Evolutionary conservation across 192 early-diverging fungal genomes (phyloP).

Genomic region (Coemansia sp.): DNA sequence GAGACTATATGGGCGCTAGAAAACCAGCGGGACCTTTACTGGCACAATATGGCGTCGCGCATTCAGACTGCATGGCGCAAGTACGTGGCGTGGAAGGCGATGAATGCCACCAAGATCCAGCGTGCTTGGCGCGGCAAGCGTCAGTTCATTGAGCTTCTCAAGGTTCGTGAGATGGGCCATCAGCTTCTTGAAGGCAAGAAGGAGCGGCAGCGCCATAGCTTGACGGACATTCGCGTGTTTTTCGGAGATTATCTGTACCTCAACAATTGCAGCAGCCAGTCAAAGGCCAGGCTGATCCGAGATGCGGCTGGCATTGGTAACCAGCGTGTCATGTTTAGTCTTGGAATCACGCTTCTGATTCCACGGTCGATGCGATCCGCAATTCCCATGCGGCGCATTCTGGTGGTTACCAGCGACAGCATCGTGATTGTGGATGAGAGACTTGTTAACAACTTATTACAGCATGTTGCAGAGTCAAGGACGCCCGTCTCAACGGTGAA

Average conservation of each 20-base stretch:
- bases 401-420: constrained; percentile 68
- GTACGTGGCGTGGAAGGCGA: constrained; percentile 67
- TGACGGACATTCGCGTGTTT: constrained; percentile 81
- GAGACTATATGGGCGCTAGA: constrained; percentile 92
- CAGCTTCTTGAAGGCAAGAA: constrained; percentile 87
- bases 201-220: constrained; percentile 85
- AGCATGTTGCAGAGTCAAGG: constrained; percentile 58
- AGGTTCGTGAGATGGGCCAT: constrained; percentile 91
- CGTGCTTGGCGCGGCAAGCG: constrained; percentile 78
- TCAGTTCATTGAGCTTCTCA: constrained; percentile 83
- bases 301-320: constrained; percentile 37
- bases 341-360: constrained; percentile 61
- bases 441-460: constrained; percentile 55
- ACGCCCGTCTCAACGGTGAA: constrained; percentile 59
- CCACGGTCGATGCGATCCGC: constrained; percentile 73
- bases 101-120: constrained; percentile 71
- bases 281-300: constrained; percentile 38
- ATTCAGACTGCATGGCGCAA: constrained; percentile 89
- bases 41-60: constrained; percentile 90
- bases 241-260: constrained; percentile 88
- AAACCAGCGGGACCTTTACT: constrained; percentile 90
- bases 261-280: constrained; percentile 26
- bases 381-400: constrained; percentile 65
- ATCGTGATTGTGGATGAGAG: constrained; percentile 64
- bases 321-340: constrained; percentile 65